These are phyloP conservation scores for Zoysia pacifica DNA, from an alignment of 176 grass and related monocot species.

Conservation along the genomic window DNA sequence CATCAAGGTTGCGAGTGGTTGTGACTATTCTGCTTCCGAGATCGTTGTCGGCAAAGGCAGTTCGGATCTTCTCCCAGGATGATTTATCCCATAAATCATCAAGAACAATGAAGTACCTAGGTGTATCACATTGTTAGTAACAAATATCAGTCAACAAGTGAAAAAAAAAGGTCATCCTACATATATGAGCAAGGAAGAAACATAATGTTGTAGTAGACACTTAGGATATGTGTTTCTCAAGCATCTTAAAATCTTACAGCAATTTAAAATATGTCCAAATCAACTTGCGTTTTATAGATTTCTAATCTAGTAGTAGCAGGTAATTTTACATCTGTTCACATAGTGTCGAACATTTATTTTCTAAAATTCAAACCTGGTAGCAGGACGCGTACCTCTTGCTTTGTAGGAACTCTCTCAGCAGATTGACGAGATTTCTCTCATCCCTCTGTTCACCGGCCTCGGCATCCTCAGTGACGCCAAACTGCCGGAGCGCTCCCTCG, in stretches of 20 bases:
- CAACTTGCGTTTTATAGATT: no score
- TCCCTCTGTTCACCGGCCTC: not conserved
- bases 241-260: no score
- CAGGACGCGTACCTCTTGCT: conserved; percentile 8
- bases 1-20: not conserved
- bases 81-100: conserved; percentile 22
- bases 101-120: conserved; percentile 5
- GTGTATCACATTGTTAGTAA: not conserved
- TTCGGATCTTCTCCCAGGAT: conserved; percentile 14
- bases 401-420: not conserved
- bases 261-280: no score
- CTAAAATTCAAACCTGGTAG: not conserved
- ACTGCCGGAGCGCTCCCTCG: not conserved
- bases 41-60: not conserved
- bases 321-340: no score
- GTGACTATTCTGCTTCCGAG: conserved; percentile 22
- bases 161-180: not conserved
- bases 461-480: not conserved
- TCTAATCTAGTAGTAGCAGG: no score
- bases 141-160: not conserved
- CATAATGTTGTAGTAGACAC: no score
- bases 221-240: no score
- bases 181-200: not conserved
- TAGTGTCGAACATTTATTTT: no score
- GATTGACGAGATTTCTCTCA: not conserved